These are phyloP conservation scores for Nephelium lappaceum DNA, from an alignment of 345 rosid species.

Conservation along the genomic window DNA sequence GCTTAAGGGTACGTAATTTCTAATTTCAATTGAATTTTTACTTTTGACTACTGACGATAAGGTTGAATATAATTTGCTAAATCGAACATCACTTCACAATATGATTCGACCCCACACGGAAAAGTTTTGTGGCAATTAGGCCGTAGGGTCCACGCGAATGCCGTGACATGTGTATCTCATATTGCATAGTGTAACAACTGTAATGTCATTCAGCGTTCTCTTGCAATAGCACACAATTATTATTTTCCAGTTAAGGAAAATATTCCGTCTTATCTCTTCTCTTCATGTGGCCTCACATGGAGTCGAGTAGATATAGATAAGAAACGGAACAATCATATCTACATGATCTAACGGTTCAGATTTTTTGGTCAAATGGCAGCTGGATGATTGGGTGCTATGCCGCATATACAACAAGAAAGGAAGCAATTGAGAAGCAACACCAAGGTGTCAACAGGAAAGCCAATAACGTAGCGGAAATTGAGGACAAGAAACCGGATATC, in stretches of 20 bases:
- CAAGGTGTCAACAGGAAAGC: not conserved
- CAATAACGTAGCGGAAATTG: slow-evolving; percentile 20
- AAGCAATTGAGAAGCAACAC: slow-evolving; percentile 52
- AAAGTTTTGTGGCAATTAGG: not conserved
- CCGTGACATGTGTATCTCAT: too few species aligned
- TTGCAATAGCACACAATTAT: not conserved
- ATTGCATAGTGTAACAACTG: too few species aligned
- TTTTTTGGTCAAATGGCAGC: slow-evolving; percentile 41
- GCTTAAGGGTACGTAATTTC: slow-evolving; percentile 67
- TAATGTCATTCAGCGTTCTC: too few species aligned
- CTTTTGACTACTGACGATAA: too few species aligned
- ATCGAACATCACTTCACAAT: too few species aligned
- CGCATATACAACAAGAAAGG: slow-evolving; percentile 98
- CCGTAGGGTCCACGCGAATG: too few species aligned
- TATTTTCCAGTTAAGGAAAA: slow-evolving; percentile 12
- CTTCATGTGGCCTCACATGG: not conserved
- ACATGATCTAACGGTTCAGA: not conserved
- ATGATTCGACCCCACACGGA: too few species aligned
- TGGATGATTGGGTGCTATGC: slow-evolving; percentile 97
- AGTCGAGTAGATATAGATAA: not conserved
- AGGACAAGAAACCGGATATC: slow-evolving; percentile 49
- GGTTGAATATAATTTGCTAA: too few species aligned
- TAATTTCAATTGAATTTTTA: too few species aligned
- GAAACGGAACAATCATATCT: not conserved
- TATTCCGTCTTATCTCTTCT: slow-evolving; percentile 28